A percentile compares a stretch with the other conserved stretches of the same genome.
Evolutionary conservation across 345 rosid species (phyloP).

Genomic region (Eucalyptus melliodora): DNA sequence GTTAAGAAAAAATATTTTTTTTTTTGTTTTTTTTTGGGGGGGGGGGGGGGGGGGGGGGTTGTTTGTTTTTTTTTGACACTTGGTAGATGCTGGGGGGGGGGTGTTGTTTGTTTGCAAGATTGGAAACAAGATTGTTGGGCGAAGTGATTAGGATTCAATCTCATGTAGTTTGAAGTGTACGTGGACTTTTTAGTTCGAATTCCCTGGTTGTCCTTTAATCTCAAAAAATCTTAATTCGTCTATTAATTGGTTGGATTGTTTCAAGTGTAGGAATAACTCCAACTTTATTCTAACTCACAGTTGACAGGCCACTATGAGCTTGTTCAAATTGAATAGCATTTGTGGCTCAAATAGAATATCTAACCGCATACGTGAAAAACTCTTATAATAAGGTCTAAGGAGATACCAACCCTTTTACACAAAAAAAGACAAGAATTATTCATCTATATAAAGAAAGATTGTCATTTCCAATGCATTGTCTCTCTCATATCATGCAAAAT

Average conservation of each 20-base stretch:
- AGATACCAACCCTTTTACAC: background rate
- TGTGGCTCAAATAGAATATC: background rate
- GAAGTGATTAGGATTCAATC: background rate
- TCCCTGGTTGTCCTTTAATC: background rate
- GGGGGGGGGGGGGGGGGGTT: rapidly evolving
- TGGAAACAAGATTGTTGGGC: background rate
- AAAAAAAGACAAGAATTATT: background rate
- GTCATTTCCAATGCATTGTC: background rate
- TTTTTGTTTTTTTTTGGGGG: too few species aligned
- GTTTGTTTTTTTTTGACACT: too few species aligned
- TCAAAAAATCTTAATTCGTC: background rate
- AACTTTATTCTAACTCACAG: background rate
- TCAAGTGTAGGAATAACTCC: background rate
- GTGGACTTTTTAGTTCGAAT: background rate
- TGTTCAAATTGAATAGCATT: background rate
- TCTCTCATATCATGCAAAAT: background rate
- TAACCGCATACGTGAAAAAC: rapidly evolving
- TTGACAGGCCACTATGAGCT: background rate
- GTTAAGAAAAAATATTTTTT: background rate
- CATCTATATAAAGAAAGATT: background rate
- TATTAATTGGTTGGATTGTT: background rate
- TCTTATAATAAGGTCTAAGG: background rate
- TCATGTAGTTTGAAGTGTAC: background rate
- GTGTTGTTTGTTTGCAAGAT: background rate
- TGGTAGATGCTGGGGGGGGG: too few species aligned